These are phyloP conservation scores for Fragilaria crotonensis DNA, from an alignment of 108 stramenopile genomes.

Conservation along the genomic window DNA sequence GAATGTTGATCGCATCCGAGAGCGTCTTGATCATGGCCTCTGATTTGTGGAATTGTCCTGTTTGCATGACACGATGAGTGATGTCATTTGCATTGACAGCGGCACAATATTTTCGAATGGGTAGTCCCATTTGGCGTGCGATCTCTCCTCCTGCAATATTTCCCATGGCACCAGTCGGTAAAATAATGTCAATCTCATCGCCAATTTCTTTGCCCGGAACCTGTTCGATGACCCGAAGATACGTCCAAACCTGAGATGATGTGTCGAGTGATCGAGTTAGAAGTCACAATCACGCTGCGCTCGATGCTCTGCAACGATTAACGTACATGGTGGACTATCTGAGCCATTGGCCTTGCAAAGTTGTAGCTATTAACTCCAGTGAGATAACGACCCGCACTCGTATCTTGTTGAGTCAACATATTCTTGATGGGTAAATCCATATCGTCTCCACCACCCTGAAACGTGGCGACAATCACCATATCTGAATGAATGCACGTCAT, in stretches of 20 bases:
- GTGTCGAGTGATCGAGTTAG: too few relatives aligned
- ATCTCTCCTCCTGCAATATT: slow-evolving; percentile 69
- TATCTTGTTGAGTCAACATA: slow-evolving; percentile 28
- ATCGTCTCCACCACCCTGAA: slow-evolving; percentile 88
- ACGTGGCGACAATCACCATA: slow-evolving; percentile 57
- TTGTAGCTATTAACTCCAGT: slow-evolving; percentile 85
- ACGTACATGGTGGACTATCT: slow-evolving; percentile 80
- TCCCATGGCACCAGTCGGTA: slow-evolving; percentile 92
- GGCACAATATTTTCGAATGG: slow-evolving; percentile 49
- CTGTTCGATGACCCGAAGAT: slow-evolving; percentile 59
- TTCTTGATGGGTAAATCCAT: slow-evolving; percentile 85
- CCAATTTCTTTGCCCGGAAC: slow-evolving; percentile 23
- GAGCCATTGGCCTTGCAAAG: slow-evolving; percentile 74
- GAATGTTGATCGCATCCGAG: slow-evolving; percentile 87
- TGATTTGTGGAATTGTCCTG: slow-evolving; percentile 43
- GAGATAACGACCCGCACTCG: slow-evolving; percentile 11
- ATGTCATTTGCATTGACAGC: slow-evolving; percentile 83
- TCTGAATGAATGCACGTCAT: slow-evolving; percentile 52
- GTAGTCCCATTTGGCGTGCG: slow-evolving; percentile 74
- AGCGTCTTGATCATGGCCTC: slow-evolving; percentile 62
- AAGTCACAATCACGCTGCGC: too few relatives aligned
- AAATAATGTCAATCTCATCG: slow-evolving; percentile 52
- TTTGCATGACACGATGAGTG: slow-evolving; percentile 44
- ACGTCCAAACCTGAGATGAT: slow-evolving; percentile 70
- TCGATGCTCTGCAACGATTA: too few relatives aligned